Base-by-base conservation (phyloP, 768 basidiomycete species). In the Termitomyces eurrhizus region DNA sequence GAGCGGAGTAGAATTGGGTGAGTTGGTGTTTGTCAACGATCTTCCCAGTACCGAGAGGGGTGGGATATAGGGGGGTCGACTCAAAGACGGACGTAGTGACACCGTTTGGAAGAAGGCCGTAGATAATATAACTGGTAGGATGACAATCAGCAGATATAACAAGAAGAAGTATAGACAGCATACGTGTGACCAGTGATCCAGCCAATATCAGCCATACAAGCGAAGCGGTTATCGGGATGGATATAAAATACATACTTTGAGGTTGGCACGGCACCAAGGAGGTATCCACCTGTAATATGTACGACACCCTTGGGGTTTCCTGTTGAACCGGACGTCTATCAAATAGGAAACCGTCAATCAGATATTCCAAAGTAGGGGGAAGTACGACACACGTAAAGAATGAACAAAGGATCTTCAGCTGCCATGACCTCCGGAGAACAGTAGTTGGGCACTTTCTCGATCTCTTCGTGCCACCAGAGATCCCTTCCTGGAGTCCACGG, bases 1-100 rank as follows among this genome's bases (percentile, higher is more conserved):
- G 93, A 7, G 93, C 90, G 37, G 90, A 88, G 78, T 98, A 98
- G 77, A 98, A 95, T 67, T 98, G 96, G 3, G 97, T 99, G 41
- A 98, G 71, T 75, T 93, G 86, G 81, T 96, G 86, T 74, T 91
- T 90, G 65, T 93, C 89, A 59, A 98, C 97, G 37, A 87, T 87
- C 71, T 98, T 98, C 84, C 97, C 97, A 98, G 83, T 98, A 98
- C 56, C 96, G 87, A 9, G 94, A 89, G 96, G 93, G 0, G 92
- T 92, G 14, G 96, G 96, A 79, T 98, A 98, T 65, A 98, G 16
- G 16, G 97, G 97, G 3, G 97, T 98, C 35, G 90, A 92, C 75
- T 99, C 97, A 76, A 98, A 99, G 58, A 98, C 89, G 63, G 83
- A 87, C 4, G 92, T 93, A n/a, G 87, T 79, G 39, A 14, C 21